These are phyloP conservation scores for Rhizomucor miehei DNA, from an alignment of 371 early-diverging fungal species.

Conservation along the genomic window DNA sequence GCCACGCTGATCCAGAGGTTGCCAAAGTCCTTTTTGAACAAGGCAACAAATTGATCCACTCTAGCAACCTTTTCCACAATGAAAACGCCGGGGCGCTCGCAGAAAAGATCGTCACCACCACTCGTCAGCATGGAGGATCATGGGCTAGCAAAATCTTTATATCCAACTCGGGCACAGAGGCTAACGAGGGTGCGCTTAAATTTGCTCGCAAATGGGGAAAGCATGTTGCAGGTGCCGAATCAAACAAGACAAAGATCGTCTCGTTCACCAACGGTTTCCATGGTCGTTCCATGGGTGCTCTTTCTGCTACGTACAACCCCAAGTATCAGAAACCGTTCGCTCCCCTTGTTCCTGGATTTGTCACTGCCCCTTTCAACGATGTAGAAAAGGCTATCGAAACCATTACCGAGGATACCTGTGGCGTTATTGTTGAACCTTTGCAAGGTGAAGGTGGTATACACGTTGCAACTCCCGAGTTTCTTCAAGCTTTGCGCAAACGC, in stretches of 20 bases:
- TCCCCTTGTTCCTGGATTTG: slow-evolving; percentile 87
- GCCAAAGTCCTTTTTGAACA: slow-evolving; percentile 73
- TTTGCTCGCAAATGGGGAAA: slow-evolving; percentile 92
- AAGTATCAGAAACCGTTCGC: slow-evolving; percentile 92
- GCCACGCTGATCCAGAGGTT: slow-evolving; percentile 77
- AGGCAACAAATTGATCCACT: slow-evolving; percentile 73
- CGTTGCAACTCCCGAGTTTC: slow-evolving; percentile 65
- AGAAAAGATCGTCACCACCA: slow-evolving; percentile 60
- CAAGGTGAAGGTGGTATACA: slow-evolving; percentile 96
- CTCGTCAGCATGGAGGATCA: slow-evolving; percentile 42
- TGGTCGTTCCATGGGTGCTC: slow-evolving; percentile 92
- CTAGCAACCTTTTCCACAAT: slow-evolving; percentile 85
- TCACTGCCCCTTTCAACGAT: slow-evolving; percentile 72
- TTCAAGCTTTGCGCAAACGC: slow-evolving; percentile 68
- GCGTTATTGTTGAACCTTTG: slow-evolving; percentile 93
- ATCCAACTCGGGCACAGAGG: slow-evolving; percentile 90
- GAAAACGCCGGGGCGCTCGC: slow-evolving; percentile 75
- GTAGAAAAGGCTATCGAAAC: slow-evolving; percentile 48
- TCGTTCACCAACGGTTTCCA: slow-evolving; percentile 91
- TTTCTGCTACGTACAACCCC: slow-evolving; percentile 85
- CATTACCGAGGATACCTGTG: slow-evolving; percentile 79
- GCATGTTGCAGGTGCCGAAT: slow-evolving; percentile 21
- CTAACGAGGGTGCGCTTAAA: slow-evolving; percentile 90
- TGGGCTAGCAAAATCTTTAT: slow-evolving; percentile 74
- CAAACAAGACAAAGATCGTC: slow-evolving; percentile 59